Conservation (phyloP, 2,329 filamentous ascomycete species). For the Botrytis porri region DNA sequence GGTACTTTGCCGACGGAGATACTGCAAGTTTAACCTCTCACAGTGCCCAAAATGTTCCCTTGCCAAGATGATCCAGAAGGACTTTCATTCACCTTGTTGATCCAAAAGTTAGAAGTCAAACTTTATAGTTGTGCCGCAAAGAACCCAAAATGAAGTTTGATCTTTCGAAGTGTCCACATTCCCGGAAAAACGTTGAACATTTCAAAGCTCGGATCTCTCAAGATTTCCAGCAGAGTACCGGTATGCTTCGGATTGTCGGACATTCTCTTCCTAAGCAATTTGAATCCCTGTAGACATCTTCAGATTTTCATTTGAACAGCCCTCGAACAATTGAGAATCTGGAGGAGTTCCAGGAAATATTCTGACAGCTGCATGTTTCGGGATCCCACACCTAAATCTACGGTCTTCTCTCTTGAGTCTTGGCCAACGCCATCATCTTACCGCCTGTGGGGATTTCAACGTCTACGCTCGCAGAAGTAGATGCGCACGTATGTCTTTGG, state of each 20-base stretch:
- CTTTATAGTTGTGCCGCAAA: neutral
- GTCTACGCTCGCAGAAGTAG: neutral
- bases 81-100: neutral
- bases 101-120: neutral
- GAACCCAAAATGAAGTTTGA: neutral
- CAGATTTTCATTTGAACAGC: neutral
- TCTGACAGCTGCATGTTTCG: conserved; percentile 22
- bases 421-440: conserved; percentile 1
- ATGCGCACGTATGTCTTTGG: neutral
- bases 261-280: neutral
- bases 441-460: neutral
- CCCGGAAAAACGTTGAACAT: neutral
- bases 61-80: conserved; percentile 11
- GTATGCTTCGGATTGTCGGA: neutral
- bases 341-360: conserved; percentile 9
- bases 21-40: conserved; percentile 7
- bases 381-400: conserved; percentile 15
- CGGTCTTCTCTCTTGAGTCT: neutral
- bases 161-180: neutral
- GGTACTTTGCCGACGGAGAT: conserved; percentile 16
- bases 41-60: neutral
- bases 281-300: neutral
- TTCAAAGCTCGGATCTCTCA: neutral
- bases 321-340: neutral
- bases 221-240: neutral